These are phyloP conservation scores for Fusarium camptoceras DNA, from an alignment of 2,329 filamentous ascomycete species.

Conservation along the genomic window DNA sequence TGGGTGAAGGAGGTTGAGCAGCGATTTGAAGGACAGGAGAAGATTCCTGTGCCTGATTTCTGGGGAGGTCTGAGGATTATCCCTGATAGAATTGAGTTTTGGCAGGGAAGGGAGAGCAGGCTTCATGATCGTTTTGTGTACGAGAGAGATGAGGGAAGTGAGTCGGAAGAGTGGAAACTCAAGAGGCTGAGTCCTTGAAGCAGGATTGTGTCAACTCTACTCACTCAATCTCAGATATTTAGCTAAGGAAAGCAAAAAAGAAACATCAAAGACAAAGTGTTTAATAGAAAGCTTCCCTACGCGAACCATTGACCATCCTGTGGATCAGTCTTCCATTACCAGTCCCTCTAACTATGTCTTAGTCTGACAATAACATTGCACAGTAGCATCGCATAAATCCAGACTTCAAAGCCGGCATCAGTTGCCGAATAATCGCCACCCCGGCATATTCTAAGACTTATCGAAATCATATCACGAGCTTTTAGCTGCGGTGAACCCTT, in stretches of 20 bases:
- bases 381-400: not conserved
- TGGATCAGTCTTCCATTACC: not conserved
- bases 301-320: not conserved
- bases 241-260: not conserved
- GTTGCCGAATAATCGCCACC: not conserved
- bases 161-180: slow-evolving; percentile 67
- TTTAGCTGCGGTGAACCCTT: slow-evolving; percentile 12
- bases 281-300: not conserved
- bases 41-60: slow-evolving; percentile 91
- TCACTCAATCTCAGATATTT: not conserved
- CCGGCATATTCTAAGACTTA: not conserved
- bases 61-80: slow-evolving; percentile 93
- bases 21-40: slow-evolving; percentile 77
- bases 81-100: slow-evolving; percentile 92
- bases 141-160: slow-evolving; percentile 66
- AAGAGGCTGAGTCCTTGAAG: slow-evolving; percentile 75
- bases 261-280: not conserved
- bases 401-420: not conserved
- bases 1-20: slow-evolving; percentile 82
- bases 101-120: slow-evolving; percentile 90
- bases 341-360: not conserved
- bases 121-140: slow-evolving; percentile 96
- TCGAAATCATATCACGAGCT: slow-evolving; percentile 4
- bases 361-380: not conserved
- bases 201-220: not conserved